Evolutionary conservation across 2,329 filamentous ascomycete genomes (phyloP).

Genomic region (Fusarium sp.): DNA sequence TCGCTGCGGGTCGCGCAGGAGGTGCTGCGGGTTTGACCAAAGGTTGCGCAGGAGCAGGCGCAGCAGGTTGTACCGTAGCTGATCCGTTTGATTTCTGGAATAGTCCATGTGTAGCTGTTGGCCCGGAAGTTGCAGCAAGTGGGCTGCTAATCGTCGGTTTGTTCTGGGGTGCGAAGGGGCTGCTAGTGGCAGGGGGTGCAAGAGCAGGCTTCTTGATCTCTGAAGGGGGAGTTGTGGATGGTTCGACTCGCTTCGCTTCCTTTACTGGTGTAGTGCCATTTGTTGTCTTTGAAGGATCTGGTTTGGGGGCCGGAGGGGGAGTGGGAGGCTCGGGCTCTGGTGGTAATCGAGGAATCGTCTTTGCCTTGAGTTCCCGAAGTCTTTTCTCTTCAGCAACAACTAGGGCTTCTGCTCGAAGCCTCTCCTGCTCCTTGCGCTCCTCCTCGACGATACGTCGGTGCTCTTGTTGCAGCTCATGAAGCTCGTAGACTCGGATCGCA

Average conservation of each 20-base stretch:
- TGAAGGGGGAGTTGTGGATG: slow-evolving; percentile 32
- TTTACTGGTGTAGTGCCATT: slow-evolving; percentile 39
- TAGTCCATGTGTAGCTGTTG: slow-evolving; percentile 18
- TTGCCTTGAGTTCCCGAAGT: slow-evolving; percentile 60
- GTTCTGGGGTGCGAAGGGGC: slow-evolving; percentile 33
- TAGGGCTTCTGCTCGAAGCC: slow-evolving; percentile 57
- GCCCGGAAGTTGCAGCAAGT: slow-evolving; percentile 30
- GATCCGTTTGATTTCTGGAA: slow-evolving; percentile 36
- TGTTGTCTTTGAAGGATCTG: slow-evolving; percentile 22
- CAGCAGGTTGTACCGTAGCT: slow-evolving; percentile 5
- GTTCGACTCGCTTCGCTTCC: slow-evolving; percentile 34
- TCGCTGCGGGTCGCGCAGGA: slow-evolving; percentile 10
- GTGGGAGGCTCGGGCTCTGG: slow-evolving; percentile 48
- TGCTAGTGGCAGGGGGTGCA: slow-evolving; percentile 28
- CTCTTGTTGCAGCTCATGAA: slow-evolving; percentile 60
- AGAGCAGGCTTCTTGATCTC: slow-evolving; percentile 35
- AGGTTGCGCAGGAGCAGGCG: slow-evolving; percentile 5
- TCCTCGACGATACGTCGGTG: slow-evolving; percentile 56
- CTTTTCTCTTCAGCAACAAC: slow-evolving; percentile 61
- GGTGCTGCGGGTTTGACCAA: slow-evolving; percentile 23
- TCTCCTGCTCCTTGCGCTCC: slow-evolving; percentile 60
- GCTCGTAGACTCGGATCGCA: slow-evolving; percentile 61
- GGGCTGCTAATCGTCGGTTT: slow-evolving; percentile 39
- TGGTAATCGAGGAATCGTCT: slow-evolving; percentile 57
- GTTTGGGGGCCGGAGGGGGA: slow-evolving; percentile 38